phyloP scores from a whole-genome alignment of 805 yeast genomes.

The Priceomyces castillae region DNA sequence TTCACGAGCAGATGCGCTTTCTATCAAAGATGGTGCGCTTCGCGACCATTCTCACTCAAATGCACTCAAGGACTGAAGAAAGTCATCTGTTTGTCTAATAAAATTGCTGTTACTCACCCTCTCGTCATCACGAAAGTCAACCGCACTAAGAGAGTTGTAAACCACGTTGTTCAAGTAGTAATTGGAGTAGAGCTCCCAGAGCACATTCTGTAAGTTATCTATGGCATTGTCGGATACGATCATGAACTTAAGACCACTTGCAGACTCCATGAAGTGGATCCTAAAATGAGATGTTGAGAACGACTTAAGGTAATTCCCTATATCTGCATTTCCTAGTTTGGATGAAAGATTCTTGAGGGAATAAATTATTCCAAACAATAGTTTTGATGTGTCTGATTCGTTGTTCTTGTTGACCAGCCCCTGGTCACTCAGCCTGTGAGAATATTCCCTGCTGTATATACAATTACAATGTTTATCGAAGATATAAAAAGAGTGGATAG shows the following conservation, averaged over 20 bases:
- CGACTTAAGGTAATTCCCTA: conserved; percentile 41
- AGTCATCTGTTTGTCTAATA: conserved; percentile 51
- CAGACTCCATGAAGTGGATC: conserved; percentile 76
- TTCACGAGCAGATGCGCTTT: no score
- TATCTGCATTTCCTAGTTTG: conserved; percentile 40
- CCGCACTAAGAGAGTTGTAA: conserved; percentile 51
- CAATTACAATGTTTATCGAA: conserved; percentile 92
- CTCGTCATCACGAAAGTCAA: conserved; percentile 53
- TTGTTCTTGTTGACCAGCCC: conserved; percentile 48
- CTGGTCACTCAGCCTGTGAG: conserved; percentile 9
- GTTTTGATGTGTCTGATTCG: conserved; percentile 69
- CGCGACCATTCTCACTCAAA: background rate
- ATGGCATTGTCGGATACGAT: conserved; percentile 64
- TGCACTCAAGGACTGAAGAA: conserved; percentile 28
- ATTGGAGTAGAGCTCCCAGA: conserved; percentile 58
- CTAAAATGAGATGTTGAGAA: conserved; percentile 75
- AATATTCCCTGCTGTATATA: conserved; percentile 70
- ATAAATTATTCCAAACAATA: conserved; percentile 80
- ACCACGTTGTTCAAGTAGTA: conserved; percentile 61
- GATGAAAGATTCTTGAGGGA: conserved; percentile 74
- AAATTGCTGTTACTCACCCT: conserved; percentile 58
- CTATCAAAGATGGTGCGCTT: no score
- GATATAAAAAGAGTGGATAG: conserved; percentile 82
- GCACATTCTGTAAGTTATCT: conserved; percentile 52
- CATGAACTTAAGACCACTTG: conserved; percentile 74